These are phyloP conservation scores for Globisporangium perplexum DNA, from an alignment of 352 stramenopile genomes.

Conservation along the genomic window DNA sequence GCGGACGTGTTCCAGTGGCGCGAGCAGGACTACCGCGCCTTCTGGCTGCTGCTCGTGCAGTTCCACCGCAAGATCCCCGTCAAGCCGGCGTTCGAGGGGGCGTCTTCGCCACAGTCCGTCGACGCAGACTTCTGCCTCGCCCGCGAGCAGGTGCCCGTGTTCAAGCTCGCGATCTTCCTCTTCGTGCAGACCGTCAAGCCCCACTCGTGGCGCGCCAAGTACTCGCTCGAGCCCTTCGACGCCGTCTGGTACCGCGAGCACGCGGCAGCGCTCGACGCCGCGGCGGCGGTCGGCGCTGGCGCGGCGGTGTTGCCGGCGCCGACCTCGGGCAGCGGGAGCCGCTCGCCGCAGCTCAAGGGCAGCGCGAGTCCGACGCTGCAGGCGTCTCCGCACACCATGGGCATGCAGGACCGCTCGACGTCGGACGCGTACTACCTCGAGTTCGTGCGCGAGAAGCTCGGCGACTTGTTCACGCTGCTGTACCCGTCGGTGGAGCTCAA, in stretches of 20 bases:
- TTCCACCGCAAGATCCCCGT: constrained; percentile 69
- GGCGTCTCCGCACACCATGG: constrained; percentile 67
- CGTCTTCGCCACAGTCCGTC: constrained; percentile 20
- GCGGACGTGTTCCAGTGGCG: constrained; percentile 66
- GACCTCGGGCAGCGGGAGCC: constrained; percentile 14
- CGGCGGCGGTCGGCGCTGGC: constrained; percentile 23
- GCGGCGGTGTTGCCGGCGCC: constrained; percentile 7
- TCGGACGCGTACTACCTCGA: constrained; percentile 74
- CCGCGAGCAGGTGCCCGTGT: constrained; percentile 52
- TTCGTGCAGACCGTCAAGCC: constrained; percentile 80
- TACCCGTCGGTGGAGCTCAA: constrained; percentile 53
- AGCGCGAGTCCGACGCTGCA: constrained; percentile 55
- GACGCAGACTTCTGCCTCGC: constrained; percentile 52
- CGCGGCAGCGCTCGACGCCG: constrained; percentile 34
- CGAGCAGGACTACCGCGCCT: constrained; percentile 75
- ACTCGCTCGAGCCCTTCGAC: constrained; percentile 74
- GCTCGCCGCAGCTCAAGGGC: constrained; percentile 49
- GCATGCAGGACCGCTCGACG: constrained; percentile 74
- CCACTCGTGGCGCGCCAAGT: constrained; percentile 67
- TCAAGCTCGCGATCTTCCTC: constrained; percentile 73
- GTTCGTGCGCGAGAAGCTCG: constrained; percentile 76
- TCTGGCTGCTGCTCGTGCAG: constrained; percentile 75
- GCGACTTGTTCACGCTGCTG: constrained; percentile 65
- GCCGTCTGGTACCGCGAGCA: constrained; percentile 77
- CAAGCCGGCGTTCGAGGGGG: constrained; percentile 14